Conservation (phyloP, 495 filamentous ascomycete species). For the Daldinia loculata region DNA sequence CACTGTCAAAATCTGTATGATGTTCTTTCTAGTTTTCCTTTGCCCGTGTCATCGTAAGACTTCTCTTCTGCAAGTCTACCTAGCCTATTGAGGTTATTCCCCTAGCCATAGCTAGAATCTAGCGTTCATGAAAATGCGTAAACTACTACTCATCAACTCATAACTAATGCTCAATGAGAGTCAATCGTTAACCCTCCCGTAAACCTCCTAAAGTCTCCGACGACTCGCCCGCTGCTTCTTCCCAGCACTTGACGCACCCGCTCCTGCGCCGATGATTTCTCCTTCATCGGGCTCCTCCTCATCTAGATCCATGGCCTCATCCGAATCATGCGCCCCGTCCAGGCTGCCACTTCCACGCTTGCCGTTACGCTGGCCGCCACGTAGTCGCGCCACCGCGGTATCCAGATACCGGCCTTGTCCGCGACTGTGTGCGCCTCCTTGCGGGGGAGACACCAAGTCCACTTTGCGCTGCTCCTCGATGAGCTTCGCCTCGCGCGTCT, state of each 20-base stretch:
- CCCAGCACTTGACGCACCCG: neutral
- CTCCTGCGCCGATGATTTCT: constrained; percentile 13
- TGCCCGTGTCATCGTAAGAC: neutral
- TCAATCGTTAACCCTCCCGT: neutral
- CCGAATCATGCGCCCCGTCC: constrained; percentile 60
- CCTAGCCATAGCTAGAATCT: neutral
- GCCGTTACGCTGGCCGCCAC: constrained; percentile 40
- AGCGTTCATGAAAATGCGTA: neutral
- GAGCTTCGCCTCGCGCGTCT: constrained; percentile 56
- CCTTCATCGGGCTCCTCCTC: constrained; percentile 54
- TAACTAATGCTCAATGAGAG: neutral
- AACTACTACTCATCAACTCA: neutral
- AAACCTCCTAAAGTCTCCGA: constrained; percentile 45
- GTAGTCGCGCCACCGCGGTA: constrained; percentile 27
- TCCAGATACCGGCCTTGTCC: constrained; percentile 44
- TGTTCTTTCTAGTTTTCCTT: neutral
- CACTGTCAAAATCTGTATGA: neutral
- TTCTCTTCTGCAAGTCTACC: neutral
- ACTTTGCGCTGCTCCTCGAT: constrained; percentile 47
- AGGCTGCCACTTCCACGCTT: constrained; percentile 57
- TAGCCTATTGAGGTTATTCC: neutral
- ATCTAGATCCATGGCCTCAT: constrained; percentile 68
- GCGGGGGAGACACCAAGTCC: constrained; percentile 13
- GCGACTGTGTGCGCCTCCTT: constrained; percentile 48
- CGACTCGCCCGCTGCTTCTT: constrained; percentile 53